phyloP scores from a whole-genome alignment of 192 early-diverging fungal species.

The Lobosporangium transversale region DNA sequence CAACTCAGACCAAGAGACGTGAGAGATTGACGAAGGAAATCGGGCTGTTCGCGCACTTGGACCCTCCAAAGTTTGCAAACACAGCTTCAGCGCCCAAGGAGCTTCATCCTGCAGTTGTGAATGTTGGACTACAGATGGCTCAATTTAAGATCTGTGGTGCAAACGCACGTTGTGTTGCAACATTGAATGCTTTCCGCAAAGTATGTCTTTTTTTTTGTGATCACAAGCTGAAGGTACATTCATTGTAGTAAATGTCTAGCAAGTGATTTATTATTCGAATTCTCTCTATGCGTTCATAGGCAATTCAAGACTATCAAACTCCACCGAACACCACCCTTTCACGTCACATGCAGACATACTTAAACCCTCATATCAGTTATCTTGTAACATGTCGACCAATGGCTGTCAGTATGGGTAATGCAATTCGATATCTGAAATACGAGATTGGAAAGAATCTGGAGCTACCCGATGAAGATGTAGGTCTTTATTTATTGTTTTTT shows the following conservation, averaged over 20 bases:
- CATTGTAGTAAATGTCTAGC: neutral
- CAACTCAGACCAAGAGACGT: slow-evolving; percentile 44
- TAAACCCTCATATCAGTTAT: slow-evolving; percentile 93
- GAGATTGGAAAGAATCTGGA: slow-evolving; percentile 85
- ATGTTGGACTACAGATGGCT: slow-evolving; percentile 88
- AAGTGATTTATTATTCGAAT: neutral
- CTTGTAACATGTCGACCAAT: slow-evolving; percentile 84
- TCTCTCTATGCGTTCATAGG: too few relatives aligned
- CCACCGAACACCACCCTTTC: slow-evolving; percentile 82
- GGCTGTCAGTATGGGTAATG: slow-evolving; percentile 94
- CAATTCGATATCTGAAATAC: slow-evolving; percentile 89
- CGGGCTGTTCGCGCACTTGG: slow-evolving; percentile 82
- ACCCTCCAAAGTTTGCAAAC: slow-evolving; percentile 61
- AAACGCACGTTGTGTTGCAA: slow-evolving; percentile 91
- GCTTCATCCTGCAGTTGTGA: slow-evolving; percentile 88
- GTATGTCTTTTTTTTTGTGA: slow-evolving; percentile 48
- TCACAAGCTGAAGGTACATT: neutral
- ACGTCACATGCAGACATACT: slow-evolving; percentile 80
- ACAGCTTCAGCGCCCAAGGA: slow-evolving; percentile 59
- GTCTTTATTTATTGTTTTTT: neutral
- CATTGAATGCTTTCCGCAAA: slow-evolving; percentile 84
- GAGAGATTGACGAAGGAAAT: slow-evolving; percentile 62
- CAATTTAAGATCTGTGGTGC: slow-evolving; percentile 89
- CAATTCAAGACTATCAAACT: slow-evolving; percentile 93
- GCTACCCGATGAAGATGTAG: slow-evolving; percentile 88